A percentile compares a stretch with the other conserved stretches of the same genome.
phyloP scores from a whole-genome alignment of 176 grass and related monocot species.

The Oryza glaberrima region DNA sequence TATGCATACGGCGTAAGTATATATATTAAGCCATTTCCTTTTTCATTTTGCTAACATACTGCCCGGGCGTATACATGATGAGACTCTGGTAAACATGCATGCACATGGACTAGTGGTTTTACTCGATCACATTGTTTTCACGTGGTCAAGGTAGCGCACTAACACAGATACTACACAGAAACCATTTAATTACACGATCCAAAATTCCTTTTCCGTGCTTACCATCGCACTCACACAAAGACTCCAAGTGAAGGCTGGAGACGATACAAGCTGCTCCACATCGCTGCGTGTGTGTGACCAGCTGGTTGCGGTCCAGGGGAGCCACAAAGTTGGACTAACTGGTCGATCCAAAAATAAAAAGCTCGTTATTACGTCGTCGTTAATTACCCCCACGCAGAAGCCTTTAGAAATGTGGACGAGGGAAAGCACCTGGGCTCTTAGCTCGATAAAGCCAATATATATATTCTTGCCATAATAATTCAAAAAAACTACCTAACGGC shows the following conservation, averaged over 20 bases:
- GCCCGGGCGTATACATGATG: neutral
- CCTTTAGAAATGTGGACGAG: slow-evolving; percentile 51
- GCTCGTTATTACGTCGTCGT: neutral
- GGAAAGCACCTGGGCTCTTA: slow-evolving; percentile 42
- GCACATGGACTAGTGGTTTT: neutral
- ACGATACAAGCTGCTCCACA: slow-evolving; percentile 14
- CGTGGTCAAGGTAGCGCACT: slow-evolving; percentile 31
- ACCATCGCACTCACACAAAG: slow-evolving; percentile 45
- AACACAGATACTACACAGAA: neutral
- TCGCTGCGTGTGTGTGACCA: slow-evolving; percentile 21
- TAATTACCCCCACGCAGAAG: neutral
- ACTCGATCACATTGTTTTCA: neutral
- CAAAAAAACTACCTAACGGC: too few species aligned
- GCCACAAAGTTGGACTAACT: slow-evolving; percentile 60
- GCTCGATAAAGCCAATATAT: slow-evolving; percentile 13
- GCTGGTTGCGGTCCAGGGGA: slow-evolving; percentile 34
- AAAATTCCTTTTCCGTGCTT: neutral
- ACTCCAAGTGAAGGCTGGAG: slow-evolving; percentile 37
- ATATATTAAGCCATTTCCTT: too few species aligned
- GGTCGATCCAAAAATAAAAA: neutral
- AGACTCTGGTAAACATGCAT: neutral
- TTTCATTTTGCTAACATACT: neutral
- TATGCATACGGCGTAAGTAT: neutral
- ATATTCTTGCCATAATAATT: slow-evolving; percentile 11
- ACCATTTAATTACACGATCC: neutral